phyloP scores from a whole-genome alignment of 768 basidiomycete genomes.

The Crepidotus variabilis region DNA sequence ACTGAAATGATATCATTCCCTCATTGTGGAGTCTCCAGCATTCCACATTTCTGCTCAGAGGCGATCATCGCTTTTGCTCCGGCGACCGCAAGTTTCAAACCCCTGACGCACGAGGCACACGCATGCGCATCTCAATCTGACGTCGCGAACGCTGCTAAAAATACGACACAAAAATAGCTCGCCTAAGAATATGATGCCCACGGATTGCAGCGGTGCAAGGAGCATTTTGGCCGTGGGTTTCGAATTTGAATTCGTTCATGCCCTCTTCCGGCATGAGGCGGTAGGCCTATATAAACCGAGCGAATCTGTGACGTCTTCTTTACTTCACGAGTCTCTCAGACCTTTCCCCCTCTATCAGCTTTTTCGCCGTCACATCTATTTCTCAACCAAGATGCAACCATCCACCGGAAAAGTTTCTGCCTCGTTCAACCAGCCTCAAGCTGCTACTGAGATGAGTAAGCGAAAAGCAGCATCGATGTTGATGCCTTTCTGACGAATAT shows the following conservation, averaged over 20 bases:
- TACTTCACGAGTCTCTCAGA: background rate
- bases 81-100: background rate
- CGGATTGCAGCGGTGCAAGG: too few relatives aligned
- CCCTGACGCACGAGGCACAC: too few relatives aligned
- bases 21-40: too few relatives aligned
- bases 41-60: too few relatives aligned
- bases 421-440: constrained; percentile 53
- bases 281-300: background rate
- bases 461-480: constrained; percentile 7
- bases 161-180: background rate
- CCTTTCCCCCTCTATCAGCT: background rate
- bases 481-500: background rate
- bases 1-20: too few relatives aligned
- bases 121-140: background rate
- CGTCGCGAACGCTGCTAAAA: background rate
- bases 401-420: constrained; percentile 30
- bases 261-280: too few relatives aligned
- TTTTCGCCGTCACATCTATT: constrained; percentile 1
- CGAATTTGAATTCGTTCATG: too few relatives aligned
- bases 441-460: constrained; percentile 61
- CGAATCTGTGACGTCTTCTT: background rate
- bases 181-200: background rate
- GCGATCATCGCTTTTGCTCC: background rate
- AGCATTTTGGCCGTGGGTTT: too few relatives aligned
- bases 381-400: constrained; percentile 13